phyloP scores from a whole-genome alignment of 2,329 filamentous ascomycete species.

The Fusarium sp. region DNA sequence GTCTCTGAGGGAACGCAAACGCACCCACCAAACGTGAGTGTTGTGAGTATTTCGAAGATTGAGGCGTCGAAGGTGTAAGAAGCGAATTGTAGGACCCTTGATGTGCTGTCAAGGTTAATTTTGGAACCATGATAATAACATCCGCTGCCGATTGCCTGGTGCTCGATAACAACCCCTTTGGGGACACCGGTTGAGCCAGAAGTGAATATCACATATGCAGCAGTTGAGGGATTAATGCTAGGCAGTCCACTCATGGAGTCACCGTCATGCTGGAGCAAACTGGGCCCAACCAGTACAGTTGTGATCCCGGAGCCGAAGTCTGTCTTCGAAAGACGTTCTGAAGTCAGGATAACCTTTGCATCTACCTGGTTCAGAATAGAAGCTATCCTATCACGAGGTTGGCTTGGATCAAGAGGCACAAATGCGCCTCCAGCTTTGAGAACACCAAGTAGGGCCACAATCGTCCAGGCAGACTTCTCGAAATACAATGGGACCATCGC shows the following conservation, averaged over 20 bases:
- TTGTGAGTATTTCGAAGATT: constrained; percentile 25
- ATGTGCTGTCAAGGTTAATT: background rate
- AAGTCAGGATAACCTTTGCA: background rate
- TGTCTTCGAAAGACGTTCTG: background rate
- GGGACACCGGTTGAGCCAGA: background rate
- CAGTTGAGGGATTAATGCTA: background rate
- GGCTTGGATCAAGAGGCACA: background rate
- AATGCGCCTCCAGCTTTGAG: constrained; percentile 14
- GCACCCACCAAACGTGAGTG: constrained; percentile 56
- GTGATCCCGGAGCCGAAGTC: background rate
- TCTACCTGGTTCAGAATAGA: background rate
- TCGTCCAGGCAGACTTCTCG: constrained; percentile 49
- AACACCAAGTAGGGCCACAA: constrained; percentile 39
- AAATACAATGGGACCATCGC: constrained; percentile 12
- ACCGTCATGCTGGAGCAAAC: background rate
- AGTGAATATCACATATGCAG: background rate
- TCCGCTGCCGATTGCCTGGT: constrained; percentile 22
- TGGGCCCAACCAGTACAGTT: background rate
- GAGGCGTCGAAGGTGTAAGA: constrained; percentile 43
- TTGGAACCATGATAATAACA: constrained; percentile 1
- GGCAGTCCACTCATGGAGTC: background rate
- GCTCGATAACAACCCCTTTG: constrained; percentile 5
- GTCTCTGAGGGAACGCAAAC: constrained; percentile 66
- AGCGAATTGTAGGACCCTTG: constrained; percentile 38
- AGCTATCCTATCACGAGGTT: background rate